Percentiles rank a stretch among this genome's conserved stretches.
Evolutionary conservation across 1,139 yeast genomes (phyloP).

Genomic region (Yamadazyma jaroonii): DNA sequence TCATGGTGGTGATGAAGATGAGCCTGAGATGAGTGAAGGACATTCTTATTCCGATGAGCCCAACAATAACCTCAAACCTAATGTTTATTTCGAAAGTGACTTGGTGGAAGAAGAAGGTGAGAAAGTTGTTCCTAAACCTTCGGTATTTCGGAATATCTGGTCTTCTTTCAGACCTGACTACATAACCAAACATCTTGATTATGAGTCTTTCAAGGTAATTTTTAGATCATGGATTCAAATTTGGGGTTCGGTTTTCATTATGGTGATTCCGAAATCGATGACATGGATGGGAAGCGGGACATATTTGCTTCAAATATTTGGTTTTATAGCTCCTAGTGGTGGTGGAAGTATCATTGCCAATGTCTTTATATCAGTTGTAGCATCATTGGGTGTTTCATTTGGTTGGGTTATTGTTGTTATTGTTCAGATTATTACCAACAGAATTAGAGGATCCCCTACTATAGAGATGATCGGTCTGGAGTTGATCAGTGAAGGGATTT

Average conservation of each 20-base stretch:
- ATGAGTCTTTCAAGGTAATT: constrained; percentile 23
- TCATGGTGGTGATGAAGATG: no score
- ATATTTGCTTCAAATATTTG: constrained; percentile 27
- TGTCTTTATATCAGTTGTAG: constrained; percentile 16
- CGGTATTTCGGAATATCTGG: constrained; percentile 9
- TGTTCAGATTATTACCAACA: constrained; percentile 23
- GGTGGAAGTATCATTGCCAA: constrained; percentile 24
- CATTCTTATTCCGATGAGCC: background rate
- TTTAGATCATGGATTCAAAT: constrained; percentile 28
- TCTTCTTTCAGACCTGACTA: constrained; percentile 22
- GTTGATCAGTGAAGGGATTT: constrained; percentile 26
- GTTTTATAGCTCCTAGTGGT: constrained; percentile 28
- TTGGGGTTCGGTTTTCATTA: constrained; percentile 25
- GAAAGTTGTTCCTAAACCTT: constrained; percentile 4
- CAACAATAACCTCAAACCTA: constrained; percentile 1
- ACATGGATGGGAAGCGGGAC: constrained; percentile 31
- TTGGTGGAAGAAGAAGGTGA: constrained; percentile 1
- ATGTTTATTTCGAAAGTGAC: constrained; percentile 6
- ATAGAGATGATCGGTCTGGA: constrained; percentile 15
- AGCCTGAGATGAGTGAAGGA: background rate
- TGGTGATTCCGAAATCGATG: constrained; percentile 23
- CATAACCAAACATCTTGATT: constrained; percentile 25
- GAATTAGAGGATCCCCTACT: constrained; percentile 26
- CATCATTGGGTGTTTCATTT: constrained; percentile 17
- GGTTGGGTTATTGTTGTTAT: constrained; percentile 27